phyloP scores from a whole-genome alignment of 2,329 filamentous ascomycete genomes.

The Dothiorella sarmentorum region DNA sequence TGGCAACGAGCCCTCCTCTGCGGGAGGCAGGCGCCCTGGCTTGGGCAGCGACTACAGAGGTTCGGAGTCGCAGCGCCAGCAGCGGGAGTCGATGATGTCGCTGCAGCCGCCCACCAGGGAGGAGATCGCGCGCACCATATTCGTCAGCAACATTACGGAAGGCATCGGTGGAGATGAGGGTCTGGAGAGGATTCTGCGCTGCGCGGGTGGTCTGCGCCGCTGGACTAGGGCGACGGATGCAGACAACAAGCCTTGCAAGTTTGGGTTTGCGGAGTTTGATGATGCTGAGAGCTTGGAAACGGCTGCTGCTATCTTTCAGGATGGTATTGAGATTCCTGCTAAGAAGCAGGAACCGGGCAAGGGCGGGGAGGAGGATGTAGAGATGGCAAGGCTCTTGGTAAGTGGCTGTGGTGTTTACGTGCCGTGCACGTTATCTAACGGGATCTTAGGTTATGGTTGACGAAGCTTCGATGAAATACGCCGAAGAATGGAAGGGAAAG shows the following conservation, averaged over 20 bases:
- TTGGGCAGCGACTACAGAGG: conserved; percentile 55
- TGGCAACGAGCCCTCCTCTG: conserved; percentile 36
- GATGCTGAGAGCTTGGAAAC: conserved; percentile 83
- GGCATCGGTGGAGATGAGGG: conserved; percentile 72
- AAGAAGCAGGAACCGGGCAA: conserved; percentile 63
- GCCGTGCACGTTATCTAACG: conserved; percentile 22
- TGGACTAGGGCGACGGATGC: conserved; percentile 79
- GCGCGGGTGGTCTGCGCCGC: conserved; percentile 74
- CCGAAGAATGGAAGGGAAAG: conserved; percentile 74
- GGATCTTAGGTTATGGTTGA: conserved; percentile 63
- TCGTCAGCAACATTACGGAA: conserved; percentile 80
- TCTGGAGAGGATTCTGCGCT: conserved; percentile 71
- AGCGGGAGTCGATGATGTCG: conserved; percentile 66
- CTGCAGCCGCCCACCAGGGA: conserved; percentile 81
- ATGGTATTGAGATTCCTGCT: conserved; percentile 70
- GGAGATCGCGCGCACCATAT: conserved; percentile 87
- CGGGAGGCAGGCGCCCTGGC: conserved; percentile 42
- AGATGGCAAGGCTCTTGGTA: conserved; percentile 69
- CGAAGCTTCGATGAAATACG: conserved; percentile 74
- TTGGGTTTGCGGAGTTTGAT: conserved; percentile 95
- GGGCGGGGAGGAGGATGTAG: conserved; percentile 46
- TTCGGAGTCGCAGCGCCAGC: conserved; percentile 64
- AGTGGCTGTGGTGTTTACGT: conserved; percentile 18
- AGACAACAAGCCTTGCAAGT: conserved; percentile 78
- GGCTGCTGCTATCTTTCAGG: conserved; percentile 78